Evolutionary conservation across 306 rosid species (phyloP).

Genomic region (Mucuna pruriens): DNA sequence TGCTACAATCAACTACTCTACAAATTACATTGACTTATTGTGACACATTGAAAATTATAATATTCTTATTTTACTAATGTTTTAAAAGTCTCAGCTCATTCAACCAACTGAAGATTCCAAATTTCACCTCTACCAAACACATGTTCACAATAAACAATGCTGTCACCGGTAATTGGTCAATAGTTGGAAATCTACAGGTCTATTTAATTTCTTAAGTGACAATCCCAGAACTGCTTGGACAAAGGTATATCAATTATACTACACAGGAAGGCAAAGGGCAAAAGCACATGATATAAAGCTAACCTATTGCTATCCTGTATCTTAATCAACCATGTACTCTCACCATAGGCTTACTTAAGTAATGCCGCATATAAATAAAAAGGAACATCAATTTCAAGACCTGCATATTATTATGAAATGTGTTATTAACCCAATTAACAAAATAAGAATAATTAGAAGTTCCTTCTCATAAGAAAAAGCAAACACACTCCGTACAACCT

Average conservation of each 20-base stretch:
- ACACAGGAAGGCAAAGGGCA: neutral
- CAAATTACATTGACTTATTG: neutral
- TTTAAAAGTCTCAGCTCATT: slow-evolving; percentile 1
- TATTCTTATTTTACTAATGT: neutral
- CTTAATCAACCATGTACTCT: slow-evolving; percentile 12
- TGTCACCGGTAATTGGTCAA: neutral
- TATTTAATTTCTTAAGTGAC: slow-evolving; percentile 13
- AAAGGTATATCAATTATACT: neutral
- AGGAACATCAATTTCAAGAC: neutral
- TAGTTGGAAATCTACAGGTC: neutral
- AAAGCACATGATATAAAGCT: slow-evolving; percentile 32
- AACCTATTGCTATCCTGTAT: slow-evolving; percentile 9
- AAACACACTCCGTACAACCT: neutral
- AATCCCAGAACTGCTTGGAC: neutral
- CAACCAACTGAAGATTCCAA: slow-evolving; percentile 12
- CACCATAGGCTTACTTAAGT: neutral
- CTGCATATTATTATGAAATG: neutral
- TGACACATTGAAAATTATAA: neutral
- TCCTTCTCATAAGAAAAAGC: slow-evolving; percentile 15
- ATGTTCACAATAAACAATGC: neutral
- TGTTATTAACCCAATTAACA: neutral
- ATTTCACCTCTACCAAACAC: neutral
- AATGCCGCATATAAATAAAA: neutral
- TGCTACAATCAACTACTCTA: neutral
- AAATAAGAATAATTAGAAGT: neutral